phyloP scores from a whole-genome alignment of 139 green algal genomes.

The Picochlorum sp. region DNA sequence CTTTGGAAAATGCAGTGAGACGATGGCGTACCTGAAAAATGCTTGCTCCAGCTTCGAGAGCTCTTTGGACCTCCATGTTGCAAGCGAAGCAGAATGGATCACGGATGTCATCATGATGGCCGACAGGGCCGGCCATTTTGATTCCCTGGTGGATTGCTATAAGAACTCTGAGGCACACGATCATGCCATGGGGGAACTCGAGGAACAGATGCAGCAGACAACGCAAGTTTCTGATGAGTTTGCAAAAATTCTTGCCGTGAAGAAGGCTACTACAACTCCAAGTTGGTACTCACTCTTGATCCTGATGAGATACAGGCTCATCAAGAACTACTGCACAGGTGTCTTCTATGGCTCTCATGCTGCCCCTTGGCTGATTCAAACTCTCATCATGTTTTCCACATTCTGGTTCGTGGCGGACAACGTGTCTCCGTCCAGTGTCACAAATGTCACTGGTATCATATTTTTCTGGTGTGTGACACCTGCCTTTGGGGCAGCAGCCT shows the following conservation, averaged over 20 bases:
- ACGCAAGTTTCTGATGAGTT: not conserved
- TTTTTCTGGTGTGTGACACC: conserved; percentile 14
- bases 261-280: conserved; percentile 5
- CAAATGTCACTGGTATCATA: conserved; percentile 8
- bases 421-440: not conserved
- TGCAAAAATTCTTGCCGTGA: conserved; percentile 5
- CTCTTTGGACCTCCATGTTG: not conserved
- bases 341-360: conserved; percentile 8
- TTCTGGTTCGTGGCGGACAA: conserved; percentile 5
- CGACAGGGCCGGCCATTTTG: not conserved
- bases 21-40: conserved; percentile 1
- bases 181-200: conserved; percentile 1
- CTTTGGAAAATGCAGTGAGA: conserved; percentile 29
- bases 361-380: conserved; percentile 5
- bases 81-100: conserved; percentile 6
- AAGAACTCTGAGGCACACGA: not conserved
- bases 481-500: conserved; percentile 8
- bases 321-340: conserved; percentile 5
- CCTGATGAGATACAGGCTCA: not conserved
- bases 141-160: not conserved
- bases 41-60: not conserved
- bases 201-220: conserved; percentile 5
- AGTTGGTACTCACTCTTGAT: conserved; percentile 2
- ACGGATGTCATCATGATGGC: conserved; percentile 5
- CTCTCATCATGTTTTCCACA: conserved; percentile 6